Evolutionary conservation across 768 basidiomycete genomes (phyloP), one percentile per base, ranked within the genome.

Genomic region (Boletus coccyginus): DNA sequence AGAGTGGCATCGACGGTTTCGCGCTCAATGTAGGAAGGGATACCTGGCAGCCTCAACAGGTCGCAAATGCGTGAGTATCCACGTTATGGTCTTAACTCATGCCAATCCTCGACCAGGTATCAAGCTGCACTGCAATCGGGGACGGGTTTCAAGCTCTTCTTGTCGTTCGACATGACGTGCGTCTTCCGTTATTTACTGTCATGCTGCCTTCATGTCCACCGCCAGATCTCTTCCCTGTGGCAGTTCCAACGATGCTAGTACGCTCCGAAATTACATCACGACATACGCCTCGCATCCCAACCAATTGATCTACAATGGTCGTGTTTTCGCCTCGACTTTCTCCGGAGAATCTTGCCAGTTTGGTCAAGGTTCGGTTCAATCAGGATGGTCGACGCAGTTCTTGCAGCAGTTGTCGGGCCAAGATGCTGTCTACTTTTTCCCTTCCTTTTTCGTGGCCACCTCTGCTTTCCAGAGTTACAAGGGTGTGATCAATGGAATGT

Each of bases 131-230:
- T 65, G 17, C 73, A 79, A 47, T 77, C 78, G 27, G 78, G 76
- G 17, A 73, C 80, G 11, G 74, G 75, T 49, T 90, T 91, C 76
- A 85, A 87, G 66, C 73, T 92, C 48, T 91, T 90, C 72, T 63
- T 92, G 56, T 90, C 87, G 14, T 81, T 92, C 47, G 90, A 92
- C 64, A 90, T 90, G 90, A 74, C 83, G 84, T 87, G 62, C 62
- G 77, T 79, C 24, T 47, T 27, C 47, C 39, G 4, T 43, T 40
- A 6, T 52, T 33, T 24, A 13, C 45, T n/a, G 32, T 40, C 2
- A 38, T 49, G 6, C 8, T 40, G 36, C 47, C 27, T 39, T 49
- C 29, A 59, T 45, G 44, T 46, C 50, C 21, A 19, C 27, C 46
- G 7, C 31, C 40, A 87, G 85, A 5, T 80, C 80, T 5, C 69